These are phyloP conservation scores for Stephania japonica DNA, from an alignment of 164 flowering plant genomes.

Conservation along the genomic window DNA sequence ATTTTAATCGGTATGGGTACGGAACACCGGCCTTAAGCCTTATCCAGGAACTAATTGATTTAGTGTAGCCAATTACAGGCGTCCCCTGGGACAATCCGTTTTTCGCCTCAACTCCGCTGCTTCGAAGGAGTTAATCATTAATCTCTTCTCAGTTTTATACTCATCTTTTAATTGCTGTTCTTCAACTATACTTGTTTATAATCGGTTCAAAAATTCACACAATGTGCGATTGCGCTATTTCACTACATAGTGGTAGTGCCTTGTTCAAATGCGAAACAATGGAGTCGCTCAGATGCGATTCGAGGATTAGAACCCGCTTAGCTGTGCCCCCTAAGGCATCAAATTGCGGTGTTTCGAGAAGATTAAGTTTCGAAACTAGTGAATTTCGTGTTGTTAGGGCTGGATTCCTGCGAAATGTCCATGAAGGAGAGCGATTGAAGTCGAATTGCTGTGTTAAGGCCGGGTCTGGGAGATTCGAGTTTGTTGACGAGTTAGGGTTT, in stretches of 20 bases:
- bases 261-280: background rate
- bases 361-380: background rate
- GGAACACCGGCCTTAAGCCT: too few relatives aligned
- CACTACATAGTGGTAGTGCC: background rate
- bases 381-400: conserved; percentile 1
- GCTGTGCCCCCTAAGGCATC: background rate
- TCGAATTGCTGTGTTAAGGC: conserved; percentile 7
- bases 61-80: too few relatives aligned
- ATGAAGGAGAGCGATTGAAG: background rate
- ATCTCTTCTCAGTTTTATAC: too few relatives aligned
- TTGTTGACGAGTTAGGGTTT: conserved; percentile 27
- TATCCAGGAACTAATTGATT: too few relatives aligned
- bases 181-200: too few relatives aligned
- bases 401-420: background rate
- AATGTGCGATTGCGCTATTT: conserved; percentile 36
- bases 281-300: conserved; percentile 1
- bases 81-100: too few relatives aligned
- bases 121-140: too few relatives aligned
- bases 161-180: too few relatives aligned
- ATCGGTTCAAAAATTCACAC: background rate
- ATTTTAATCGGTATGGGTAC: too few relatives aligned
- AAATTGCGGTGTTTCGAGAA: background rate
- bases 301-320: background rate
- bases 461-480: conserved; percentile 19
- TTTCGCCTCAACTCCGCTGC: too few relatives aligned